phyloP scores from a whole-genome alignment of 73 alveolate genomes.

The Loxodes magnus region DNA sequence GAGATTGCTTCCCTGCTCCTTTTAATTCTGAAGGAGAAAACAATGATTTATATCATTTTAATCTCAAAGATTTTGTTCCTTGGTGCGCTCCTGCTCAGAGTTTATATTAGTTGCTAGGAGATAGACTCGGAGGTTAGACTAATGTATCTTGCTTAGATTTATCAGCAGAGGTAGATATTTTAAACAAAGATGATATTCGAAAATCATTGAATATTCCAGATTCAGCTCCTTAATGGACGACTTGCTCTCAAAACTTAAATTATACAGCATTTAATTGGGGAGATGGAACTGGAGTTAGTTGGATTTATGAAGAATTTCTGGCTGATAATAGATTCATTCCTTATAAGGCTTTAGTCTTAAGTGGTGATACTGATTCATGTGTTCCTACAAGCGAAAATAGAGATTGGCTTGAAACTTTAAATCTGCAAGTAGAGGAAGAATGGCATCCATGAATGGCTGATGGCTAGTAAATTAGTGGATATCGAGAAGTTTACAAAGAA shows the following conservation, averaged over 20 bases:
- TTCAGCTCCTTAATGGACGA: constrained; percentile 1
- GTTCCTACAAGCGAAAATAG: constrained; percentile 57
- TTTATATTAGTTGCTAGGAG: no score
- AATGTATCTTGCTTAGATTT: not conserved
- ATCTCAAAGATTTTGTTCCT: no score
- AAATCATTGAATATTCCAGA: constrained; percentile 17
- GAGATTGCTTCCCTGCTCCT: constrained; percentile 31
- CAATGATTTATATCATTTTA: no score
- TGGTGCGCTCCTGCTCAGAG: no score
- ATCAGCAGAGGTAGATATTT: constrained; percentile 5
- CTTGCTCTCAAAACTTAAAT: not conserved
- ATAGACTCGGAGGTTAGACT: no score
- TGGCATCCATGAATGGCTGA: constrained; percentile 25
- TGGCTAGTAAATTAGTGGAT: constrained; percentile 17
- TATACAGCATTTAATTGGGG: no score
- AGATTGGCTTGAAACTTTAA: constrained; percentile 27
- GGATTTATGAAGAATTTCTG: no score
- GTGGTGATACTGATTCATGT: constrained; percentile 50
- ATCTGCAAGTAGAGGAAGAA: constrained; percentile 18
- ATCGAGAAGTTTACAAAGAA: constrained; percentile 23
- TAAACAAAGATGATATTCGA: constrained; percentile 22
- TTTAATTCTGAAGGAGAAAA: no score
- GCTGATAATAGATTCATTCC: no score
- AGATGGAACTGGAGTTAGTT: no score
- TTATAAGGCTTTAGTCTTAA: constrained; percentile 34